Percentiles rank a stretch among this genome's conserved stretches.
These are phyloP conservation scores for Paramecium bursaria DNA, from an alignment of 73 alveolate species.

Conservation along the genomic window DNA sequence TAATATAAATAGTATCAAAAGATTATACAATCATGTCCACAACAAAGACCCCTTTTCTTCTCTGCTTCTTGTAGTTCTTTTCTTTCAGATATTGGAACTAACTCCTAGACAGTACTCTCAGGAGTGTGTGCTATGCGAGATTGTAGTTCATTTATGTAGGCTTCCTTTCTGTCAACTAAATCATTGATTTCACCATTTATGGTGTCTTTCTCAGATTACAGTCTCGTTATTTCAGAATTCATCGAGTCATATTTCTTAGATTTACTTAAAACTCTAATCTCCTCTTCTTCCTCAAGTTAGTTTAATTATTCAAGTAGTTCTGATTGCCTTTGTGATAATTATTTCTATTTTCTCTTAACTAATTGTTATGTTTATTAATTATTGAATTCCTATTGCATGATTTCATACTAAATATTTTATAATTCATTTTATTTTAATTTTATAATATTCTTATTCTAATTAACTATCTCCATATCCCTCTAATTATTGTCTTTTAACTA, in stretches of 20 bases:
- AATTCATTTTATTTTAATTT: background rate
- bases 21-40: conserved; percentile 29
- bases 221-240: background rate
- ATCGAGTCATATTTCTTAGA: background rate
- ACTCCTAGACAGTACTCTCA: background rate
- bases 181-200: background rate
- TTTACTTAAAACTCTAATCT: too few species aligned
- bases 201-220: background rate
- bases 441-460: conserved; percentile 15
- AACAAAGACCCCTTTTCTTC: conserved; percentile 26
- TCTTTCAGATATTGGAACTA: conserved; percentile 1
- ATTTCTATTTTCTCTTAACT: background rate
- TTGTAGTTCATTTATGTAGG: background rate
- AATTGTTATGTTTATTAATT: background rate
- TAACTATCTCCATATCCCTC: background rate
- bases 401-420: background rate
- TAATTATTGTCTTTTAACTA: background rate
- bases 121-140: background rate
- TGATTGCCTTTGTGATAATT: too few species aligned
- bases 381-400: background rate
- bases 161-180: conserved; percentile 1
- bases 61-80: conserved; percentile 2
- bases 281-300: background rate
- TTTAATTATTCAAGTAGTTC: background rate
- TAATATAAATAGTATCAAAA: conserved; percentile 34